Evolutionary conservation across 2,329 filamentous ascomycete species (phyloP), one percentile per base, ranked within the genome.

Genomic region (Teratosphaeria epicoccoides): DNA sequence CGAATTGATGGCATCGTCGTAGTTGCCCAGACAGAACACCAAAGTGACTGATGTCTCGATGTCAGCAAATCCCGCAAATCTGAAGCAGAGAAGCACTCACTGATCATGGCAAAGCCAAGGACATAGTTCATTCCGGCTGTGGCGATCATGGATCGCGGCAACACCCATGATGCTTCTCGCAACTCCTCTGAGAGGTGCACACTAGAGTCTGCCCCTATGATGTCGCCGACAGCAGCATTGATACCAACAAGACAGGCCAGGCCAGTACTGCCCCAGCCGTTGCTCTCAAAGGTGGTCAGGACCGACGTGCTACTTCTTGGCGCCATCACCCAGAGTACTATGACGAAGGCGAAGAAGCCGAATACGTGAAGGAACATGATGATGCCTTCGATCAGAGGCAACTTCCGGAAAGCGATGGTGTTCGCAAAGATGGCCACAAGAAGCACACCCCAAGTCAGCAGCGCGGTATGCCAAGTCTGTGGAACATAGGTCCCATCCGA

Each of bases 111-210:
- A 22, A 66, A 61, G 26, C 64, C 65, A 2, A 63, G 51, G 43
- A 54, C 53, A 50, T 62, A 64, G 55, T 66, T 66, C 49, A 64
- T 59, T 44, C 61, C 46, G 6, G 61, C 61, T 2, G 62, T 59
- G 7, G 58, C 56, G 43, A 66, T 56, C 60, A 67, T 66, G 9
- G 63, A 62, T 14, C 63, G 55, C 3, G 65, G 65, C 2, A 66
- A 56, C 10, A 59, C 55, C 24, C 59, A 60, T 10, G 56, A 56
- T 22, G 65, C 64, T 51, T 65, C 60, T 24, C 60, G 54, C 14
- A 66, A 50, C 29, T 66, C 64, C 47, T 66, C 64, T 11, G 58
- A 52, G 50, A 71, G 25, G 53, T 72, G 70, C n/a, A 68, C 65
- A 1, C 66, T 63, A 2, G 65, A 65, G 54, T 71, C 68, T 57